Base-by-base conservation (phyloP, 2,329 filamentous ascomycete species). In the Acrocalymma vagum region DNA sequence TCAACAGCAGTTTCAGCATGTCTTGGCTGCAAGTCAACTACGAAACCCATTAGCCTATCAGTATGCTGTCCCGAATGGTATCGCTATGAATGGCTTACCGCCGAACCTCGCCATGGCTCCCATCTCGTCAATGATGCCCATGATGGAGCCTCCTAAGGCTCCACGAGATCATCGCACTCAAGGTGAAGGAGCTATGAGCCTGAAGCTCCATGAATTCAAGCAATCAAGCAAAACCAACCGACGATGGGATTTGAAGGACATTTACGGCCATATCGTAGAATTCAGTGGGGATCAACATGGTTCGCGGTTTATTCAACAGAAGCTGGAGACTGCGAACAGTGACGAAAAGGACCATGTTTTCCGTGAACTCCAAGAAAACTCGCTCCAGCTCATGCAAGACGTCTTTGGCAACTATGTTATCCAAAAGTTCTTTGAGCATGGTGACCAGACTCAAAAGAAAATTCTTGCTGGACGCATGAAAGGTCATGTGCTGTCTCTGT, bases 331-430 rank as follows among this genome's bases (percentile, higher is more conserved):
- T 2, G 94, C 94, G 39, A 96, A 95, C 65, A 96, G 91, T 60
- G 94, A 97, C 47, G 93, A 96, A 63, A 97, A 96, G 71, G 90
- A 95, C 21, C 85, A 86, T 40, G 82, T 97, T 1, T 97, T 96
- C 75, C 78, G 80, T 1, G 94, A 97, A 69, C 90, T 99, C 29
- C 82, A 88, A 56, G 82, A 85, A 1, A 94, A 99, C 54, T 84
- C 87, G 2, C 71, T 95, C 20, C 90, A 93, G 62, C 76, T 99
- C 31, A 96, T 96, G 90, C 93, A 87, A 29, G 94, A 97, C 67
- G 87, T 97, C 0, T 99, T 96, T 63, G 94, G 94, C 38, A 99
- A 99, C 69, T 99, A 97, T 63, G 94, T 99, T 23, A 92, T 97
- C 25, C 94, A 99, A 63, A 97, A 96, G 68, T 86, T 97, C 65